A percentile compares a stretch with the other conserved stretches of the same genome.
These are phyloP conservation scores for Colletotrichum lindemuthianum DNA, from an alignment of 2,329 filamentous ascomycete genomes.

Conservation along the genomic window DNA sequence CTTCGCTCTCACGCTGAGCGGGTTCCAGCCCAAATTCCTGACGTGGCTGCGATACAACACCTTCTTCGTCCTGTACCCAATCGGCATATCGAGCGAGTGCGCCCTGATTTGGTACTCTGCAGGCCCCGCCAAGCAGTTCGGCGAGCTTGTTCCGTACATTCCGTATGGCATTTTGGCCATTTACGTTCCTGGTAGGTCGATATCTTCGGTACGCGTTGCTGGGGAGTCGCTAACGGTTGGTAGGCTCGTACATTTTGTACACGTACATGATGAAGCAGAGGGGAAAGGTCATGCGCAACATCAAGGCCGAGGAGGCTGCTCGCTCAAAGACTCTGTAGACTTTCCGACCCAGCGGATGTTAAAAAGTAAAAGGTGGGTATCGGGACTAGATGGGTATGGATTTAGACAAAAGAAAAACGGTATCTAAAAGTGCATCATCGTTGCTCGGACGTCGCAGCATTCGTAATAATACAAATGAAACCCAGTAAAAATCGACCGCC, in stretches of 20 bases:
- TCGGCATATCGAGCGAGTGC: constrained; percentile 91
- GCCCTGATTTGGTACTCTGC: constrained; percentile 79
- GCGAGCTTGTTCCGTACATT: constrained; percentile 63
- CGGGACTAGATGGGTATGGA: constrained; percentile 26
- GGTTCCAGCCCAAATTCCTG: constrained; percentile 70
- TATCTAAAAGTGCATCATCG: constrained; percentile 13
- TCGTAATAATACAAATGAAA: not conserved
- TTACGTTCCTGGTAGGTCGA: constrained; percentile 80
- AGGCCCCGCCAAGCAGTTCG: constrained; percentile 61
- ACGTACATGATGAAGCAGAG: constrained; percentile 96
- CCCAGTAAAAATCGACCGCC: not conserved
- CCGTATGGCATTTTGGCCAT: constrained; percentile 74
- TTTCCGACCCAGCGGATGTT: not conserved
- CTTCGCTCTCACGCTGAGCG: constrained; percentile 79
- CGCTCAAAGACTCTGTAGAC: constrained; percentile 28
- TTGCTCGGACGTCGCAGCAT: constrained; percentile 9
- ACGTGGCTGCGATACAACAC: constrained; percentile 91
- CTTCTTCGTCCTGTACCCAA: constrained; percentile 91
- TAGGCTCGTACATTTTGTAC: constrained; percentile 83
- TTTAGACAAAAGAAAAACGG: constrained; percentile 21
- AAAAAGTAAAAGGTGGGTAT: constrained; percentile 14
- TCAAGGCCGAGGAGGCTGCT: constrained; percentile 55
- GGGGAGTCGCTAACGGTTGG: not conserved
- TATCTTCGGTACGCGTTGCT: constrained; percentile 4
- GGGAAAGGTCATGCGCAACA: constrained; percentile 77